Conservation (phyloP, 192 early-diverging fungal genomes). For the Entomortierella beljakovae region DNA sequence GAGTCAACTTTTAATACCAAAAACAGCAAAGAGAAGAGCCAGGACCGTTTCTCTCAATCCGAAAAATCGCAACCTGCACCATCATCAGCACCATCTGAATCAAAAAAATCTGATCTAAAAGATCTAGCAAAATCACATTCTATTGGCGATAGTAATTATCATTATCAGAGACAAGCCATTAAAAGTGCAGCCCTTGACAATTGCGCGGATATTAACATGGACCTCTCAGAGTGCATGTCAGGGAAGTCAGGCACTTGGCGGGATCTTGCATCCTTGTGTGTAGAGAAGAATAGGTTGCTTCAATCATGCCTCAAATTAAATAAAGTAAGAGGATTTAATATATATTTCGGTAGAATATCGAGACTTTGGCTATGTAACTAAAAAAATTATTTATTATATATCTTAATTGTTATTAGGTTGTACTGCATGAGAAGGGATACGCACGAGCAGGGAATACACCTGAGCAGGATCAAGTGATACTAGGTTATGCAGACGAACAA, state of each 20-base stretch:
- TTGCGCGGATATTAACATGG: conserved; percentile 48
- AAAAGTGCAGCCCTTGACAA: conserved; percentile 35
- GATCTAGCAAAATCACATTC: conserved; percentile 14
- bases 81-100: background rate
- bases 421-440: conserved; percentile 29
- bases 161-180: conserved; percentile 35
- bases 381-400: no score
- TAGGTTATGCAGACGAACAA: conserved; percentile 36
- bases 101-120: background rate
- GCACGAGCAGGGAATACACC: conserved; percentile 43
- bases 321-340: conserved; percentile 13
- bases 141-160: conserved; percentile 7
- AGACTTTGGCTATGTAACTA: background rate
- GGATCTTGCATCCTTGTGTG: conserved; percentile 47
- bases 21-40: background rate
- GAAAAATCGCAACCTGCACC: no score
- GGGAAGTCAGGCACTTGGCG: conserved; percentile 42
- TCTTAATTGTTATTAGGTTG: conserved; percentile 13
- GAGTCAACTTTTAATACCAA: background rate
- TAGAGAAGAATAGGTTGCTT: conserved; percentile 36
- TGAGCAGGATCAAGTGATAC: conserved; percentile 31
- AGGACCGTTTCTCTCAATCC: background rate
- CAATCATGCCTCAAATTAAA: conserved; percentile 38
- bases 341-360: background rate
- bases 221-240: conserved; percentile 38